These are phyloP conservation scores for Scedosporium minutisporum DNA, from an alignment of 2,329 filamentous ascomycete genomes.

Conservation along the genomic window DNA sequence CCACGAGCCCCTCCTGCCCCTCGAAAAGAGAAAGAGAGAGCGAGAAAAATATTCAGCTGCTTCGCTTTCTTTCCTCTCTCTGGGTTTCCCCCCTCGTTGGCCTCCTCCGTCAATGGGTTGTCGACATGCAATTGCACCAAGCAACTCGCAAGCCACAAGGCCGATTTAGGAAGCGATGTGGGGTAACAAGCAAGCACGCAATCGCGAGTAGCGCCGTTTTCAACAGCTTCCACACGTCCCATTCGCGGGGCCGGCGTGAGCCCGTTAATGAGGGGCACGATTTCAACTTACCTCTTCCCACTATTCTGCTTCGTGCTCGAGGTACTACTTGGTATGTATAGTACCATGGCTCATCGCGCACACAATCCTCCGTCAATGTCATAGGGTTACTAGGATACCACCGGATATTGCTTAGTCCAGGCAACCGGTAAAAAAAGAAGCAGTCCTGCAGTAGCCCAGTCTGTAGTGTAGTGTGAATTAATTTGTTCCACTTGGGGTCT, in stretches of 20 bases:
- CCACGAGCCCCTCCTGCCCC: background rate
- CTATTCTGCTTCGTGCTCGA: too few relatives aligned
- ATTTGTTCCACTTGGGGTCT: too few relatives aligned
- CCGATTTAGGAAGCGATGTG: conserved; percentile 19
- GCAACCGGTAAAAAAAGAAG: background rate
- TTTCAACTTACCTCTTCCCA: background rate
- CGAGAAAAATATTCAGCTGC: background rate
- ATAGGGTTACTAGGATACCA: background rate
- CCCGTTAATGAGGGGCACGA: background rate
- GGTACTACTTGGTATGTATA: too few relatives aligned
- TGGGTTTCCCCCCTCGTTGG: background rate
- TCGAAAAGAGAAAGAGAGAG: background rate
- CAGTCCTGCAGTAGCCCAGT: too few relatives aligned
- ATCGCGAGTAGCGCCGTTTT: conserved; percentile 14
- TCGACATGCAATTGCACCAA: background rate
- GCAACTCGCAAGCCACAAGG: background rate
- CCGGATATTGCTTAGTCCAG: background rate
- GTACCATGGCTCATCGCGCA: too few relatives aligned
- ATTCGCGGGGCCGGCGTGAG: background rate
- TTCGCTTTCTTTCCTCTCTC: background rate
- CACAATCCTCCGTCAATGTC: background rate
- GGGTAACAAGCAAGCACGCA: conserved; percentile 22
- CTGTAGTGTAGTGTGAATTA: too few relatives aligned
- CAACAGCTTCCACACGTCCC: background rate
- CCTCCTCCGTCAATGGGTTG: background rate